phyloP scores from a whole-genome alignment of 2,329 filamentous ascomycete genomes.

The Acarospora socialis region DNA sequence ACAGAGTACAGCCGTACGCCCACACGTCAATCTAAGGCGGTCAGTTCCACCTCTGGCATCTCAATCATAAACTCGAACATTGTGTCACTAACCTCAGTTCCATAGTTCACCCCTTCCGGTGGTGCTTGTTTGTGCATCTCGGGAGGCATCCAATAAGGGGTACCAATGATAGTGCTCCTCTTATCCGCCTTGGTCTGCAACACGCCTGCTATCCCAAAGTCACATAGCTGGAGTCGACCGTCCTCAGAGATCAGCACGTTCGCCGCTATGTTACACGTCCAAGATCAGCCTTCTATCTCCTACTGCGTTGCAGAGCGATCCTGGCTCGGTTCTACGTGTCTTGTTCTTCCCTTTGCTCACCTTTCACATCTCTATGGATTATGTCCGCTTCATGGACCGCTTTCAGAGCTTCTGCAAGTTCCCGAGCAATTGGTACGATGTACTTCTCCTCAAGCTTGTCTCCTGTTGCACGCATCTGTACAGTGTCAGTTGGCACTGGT shows the following conservation, averaged over 20 bases:
- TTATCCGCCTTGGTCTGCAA: constrained; percentile 46
- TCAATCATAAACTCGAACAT: not conserved
- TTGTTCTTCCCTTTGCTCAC: constrained; percentile 25
- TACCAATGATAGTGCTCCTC: constrained; percentile 50
- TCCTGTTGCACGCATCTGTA: constrained; percentile 33
- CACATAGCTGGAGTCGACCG: constrained; percentile 47
- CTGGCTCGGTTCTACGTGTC: not conserved
- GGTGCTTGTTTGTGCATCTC: constrained; percentile 33
- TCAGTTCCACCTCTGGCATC: constrained; percentile 3
- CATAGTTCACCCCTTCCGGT: constrained; percentile 29
- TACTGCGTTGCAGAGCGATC: not conserved
- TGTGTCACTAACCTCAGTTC: constrained; percentile 27
- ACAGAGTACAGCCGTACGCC: constrained; percentile 36
- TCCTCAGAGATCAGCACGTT: constrained; percentile 52
- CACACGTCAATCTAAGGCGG: constrained; percentile 32
- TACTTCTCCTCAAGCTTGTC: constrained; percentile 43
- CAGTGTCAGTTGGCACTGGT: constrained; percentile 2
- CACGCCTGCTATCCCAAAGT: constrained; percentile 52
- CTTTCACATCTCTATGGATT: constrained; percentile 52
- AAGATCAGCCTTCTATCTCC: constrained; percentile 1
- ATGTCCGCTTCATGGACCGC: constrained; percentile 52
- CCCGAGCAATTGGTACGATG: constrained; percentile 49
- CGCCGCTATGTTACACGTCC: constrained; percentile 28
- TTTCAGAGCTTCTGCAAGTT: constrained; percentile 46
- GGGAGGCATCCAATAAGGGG: constrained; percentile 52